Evolutionary conservation across 2,329 filamentous ascomycete species (phyloP).

Genomic region (Lecanosticta acicola): DNA sequence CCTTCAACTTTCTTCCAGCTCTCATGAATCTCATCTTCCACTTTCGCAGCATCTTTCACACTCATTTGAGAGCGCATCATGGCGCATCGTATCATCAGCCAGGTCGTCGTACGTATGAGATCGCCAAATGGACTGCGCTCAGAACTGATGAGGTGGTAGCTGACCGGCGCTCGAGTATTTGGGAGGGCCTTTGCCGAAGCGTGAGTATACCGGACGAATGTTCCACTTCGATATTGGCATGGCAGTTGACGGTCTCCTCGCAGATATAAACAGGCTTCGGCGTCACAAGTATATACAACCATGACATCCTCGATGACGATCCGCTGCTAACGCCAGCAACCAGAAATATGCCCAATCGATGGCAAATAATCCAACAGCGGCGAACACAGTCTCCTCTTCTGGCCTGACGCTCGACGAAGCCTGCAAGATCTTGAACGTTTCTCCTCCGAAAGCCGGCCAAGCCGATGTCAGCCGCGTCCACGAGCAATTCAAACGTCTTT

Average conservation of each 20-base stretch:
- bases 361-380: constrained; percentile 20
- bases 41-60: not conserved
- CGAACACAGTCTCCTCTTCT: constrained; percentile 56
- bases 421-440: constrained; percentile 94
- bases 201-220: constrained; percentile 9
- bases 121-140: not conserved
- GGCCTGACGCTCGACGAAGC: constrained; percentile 93
- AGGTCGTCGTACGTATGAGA: constrained; percentile 59
- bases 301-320: constrained; percentile 53
- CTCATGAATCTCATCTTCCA: not conserved
- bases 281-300: constrained; percentile 52
- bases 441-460: constrained; percentile 73
- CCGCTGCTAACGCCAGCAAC: constrained; percentile 53
- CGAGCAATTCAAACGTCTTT: constrained; percentile 86
- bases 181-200: constrained; percentile 90
- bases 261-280: constrained; percentile 81
- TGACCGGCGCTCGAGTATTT: constrained; percentile 86
- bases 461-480: constrained; percentile 73
- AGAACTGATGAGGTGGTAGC: constrained; percentile 15
- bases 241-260: constrained; percentile 4
- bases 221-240: not conserved
- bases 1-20: not conserved
- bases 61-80: constrained; percentile 8
- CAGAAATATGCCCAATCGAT: constrained; percentile 32
- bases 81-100: constrained; percentile 92